Conservation (phyloP, 1,139 yeast genomes). For the Debaryomyces subglobosus region DNA sequence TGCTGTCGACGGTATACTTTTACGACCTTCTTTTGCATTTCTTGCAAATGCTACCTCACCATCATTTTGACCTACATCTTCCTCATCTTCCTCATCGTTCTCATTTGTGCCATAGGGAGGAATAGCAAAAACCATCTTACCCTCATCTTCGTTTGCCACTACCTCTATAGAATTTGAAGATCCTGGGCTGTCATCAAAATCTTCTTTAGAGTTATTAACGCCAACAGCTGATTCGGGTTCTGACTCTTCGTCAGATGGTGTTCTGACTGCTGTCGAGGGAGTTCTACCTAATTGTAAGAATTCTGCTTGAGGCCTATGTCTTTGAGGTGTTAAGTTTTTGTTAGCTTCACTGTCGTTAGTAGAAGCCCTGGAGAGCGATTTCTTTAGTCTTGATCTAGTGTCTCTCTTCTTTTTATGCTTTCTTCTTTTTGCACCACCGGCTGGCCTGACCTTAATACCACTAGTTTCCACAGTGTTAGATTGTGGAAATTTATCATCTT, state of each 20-base stretch:
- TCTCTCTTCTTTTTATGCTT: slow-evolving; percentile 39
- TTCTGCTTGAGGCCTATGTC: slow-evolving; percentile 46
- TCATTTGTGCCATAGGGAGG: not conserved
- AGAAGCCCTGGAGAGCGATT: slow-evolving; percentile 32
- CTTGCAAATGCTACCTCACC: slow-evolving; percentile 13
- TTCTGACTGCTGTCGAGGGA: slow-evolving; percentile 19
- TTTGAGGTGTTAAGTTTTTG: slow-evolving; percentile 17
- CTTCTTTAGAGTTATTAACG: not conserved
- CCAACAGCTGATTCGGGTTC: slow-evolving; percentile 13
- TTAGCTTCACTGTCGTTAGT: slow-evolving; percentile 27
- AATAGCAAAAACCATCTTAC: slow-evolving; percentile 3
- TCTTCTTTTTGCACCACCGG: slow-evolving; percentile 71
- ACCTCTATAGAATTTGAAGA: not conserved
- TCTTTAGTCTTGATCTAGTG: slow-evolving; percentile 29
- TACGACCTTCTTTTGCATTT: slow-evolving; percentile 9
- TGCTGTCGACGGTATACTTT: slow-evolving; percentile 39
- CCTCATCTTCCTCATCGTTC: not conserved
- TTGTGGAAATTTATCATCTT: slow-evolving; percentile 21
- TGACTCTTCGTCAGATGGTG: slow-evolving; percentile 23
- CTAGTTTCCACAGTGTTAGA: slow-evolving; percentile 58
- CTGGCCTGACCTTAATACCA: slow-evolving; percentile 73
- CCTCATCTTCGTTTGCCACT: slow-evolving; percentile 7
- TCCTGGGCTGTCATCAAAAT: not conserved
- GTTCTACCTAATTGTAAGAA: slow-evolving; percentile 46
- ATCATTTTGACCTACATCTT: slow-evolving; percentile 6